These are phyloP conservation scores for Agapanthus africanus DNA, from an alignment of 106 monocot genomes.

Conservation along the genomic window DNA sequence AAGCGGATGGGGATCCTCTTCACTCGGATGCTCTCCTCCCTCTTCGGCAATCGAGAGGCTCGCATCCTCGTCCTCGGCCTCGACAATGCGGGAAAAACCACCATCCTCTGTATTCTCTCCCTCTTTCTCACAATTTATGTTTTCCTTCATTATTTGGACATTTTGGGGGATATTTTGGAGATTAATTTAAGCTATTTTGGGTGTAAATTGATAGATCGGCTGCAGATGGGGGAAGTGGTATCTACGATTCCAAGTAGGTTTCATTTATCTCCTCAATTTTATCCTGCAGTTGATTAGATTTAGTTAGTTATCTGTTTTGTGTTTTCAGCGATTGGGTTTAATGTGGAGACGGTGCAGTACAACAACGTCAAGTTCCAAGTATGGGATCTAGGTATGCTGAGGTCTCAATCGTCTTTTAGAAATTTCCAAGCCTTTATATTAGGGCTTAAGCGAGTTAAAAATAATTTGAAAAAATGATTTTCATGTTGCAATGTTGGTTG, in stretches of 20 bases:
- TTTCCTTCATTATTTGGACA: no score
- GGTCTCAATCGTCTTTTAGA: no score
- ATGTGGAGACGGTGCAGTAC: conserved; percentile 98
- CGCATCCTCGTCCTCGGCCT: conserved; percentile 99
- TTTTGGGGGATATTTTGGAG: no score
- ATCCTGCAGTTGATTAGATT: no score
- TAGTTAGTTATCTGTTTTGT: no score
- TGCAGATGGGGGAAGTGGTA: conserved; percentile 98
- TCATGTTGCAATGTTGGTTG: no score
- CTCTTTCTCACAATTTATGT: neutral
- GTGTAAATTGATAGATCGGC: conserved; percentile 59
- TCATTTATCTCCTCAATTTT: no score
- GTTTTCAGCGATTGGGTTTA: conserved; percentile 89
- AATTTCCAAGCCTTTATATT: no score
- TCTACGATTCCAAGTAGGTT: conserved; percentile 98
- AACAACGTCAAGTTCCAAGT: conserved; percentile 98
- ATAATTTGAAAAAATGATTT: no score
- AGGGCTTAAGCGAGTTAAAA: no score
- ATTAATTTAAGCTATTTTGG: neutral
- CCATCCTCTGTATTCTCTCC: conserved; percentile 58
- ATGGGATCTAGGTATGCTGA: conserved; percentile 89
- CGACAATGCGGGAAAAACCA: conserved; percentile 99
- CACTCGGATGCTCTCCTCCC: conserved; percentile 78
- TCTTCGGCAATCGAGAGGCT: conserved; percentile 93
- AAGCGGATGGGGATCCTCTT: conserved; percentile 97